Evolutionary conservation across 1,139 yeast genomes (phyloP).

Genomic region (Yamadazyma siamensis): DNA sequence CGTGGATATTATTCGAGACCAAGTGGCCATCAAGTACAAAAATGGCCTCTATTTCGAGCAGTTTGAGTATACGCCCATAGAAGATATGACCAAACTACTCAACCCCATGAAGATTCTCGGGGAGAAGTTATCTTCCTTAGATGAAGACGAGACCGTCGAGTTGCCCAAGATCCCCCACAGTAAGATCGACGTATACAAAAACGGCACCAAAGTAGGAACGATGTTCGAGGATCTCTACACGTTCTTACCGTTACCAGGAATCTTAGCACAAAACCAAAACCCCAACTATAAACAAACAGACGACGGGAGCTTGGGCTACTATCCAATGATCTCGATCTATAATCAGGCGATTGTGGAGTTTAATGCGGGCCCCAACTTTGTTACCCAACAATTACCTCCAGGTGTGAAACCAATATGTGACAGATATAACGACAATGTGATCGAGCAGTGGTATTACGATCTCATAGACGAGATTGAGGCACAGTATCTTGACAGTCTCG

Average conservation of each 20-base stretch:
- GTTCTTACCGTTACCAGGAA: constrained; percentile 55
- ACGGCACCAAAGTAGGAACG: constrained; percentile 65
- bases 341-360: constrained; percentile 73
- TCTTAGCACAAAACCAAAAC: constrained; percentile 43
- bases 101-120: constrained; percentile 74
- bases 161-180: constrained; percentile 54
- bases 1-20: constrained; percentile 62
- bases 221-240: constrained; percentile 70
- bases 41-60: constrained; percentile 80
- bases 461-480: constrained; percentile 82
- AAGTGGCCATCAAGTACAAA: constrained; percentile 83
- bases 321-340: constrained; percentile 84
- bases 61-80: constrained; percentile 76
- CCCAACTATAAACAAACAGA: constrained; percentile 53
- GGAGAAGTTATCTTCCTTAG: constrained; percentile 50
- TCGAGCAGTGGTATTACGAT: constrained; percentile 84
- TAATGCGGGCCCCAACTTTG: constrained; percentile 68
- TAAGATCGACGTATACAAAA: constrained; percentile 64
- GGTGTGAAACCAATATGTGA: constrained; percentile 50
- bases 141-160: constrained; percentile 22
- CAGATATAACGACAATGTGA: constrained; percentile 65
- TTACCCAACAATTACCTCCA: constrained; percentile 36
- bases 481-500: constrained; percentile 50
- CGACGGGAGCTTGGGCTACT: constrained; percentile 87
- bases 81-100: constrained; percentile 69